Conservation (phyloP, 2,329 filamentous ascomycete genomes). For the Botrytis tulipae region DNA sequence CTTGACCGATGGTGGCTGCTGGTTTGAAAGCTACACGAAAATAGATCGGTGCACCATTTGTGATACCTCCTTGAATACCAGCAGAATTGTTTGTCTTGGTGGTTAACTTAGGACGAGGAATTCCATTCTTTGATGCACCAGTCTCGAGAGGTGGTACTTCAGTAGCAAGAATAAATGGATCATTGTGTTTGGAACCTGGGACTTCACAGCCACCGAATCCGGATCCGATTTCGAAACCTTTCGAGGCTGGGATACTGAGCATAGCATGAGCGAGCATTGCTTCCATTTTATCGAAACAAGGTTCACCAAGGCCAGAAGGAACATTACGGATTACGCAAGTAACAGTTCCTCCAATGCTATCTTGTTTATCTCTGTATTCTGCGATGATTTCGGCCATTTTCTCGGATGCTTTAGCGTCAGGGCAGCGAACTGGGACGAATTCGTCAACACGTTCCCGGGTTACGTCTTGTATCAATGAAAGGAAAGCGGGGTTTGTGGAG, state of each 20-base stretch:
- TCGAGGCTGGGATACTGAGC: conserved; percentile 91
- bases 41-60: conserved; percentile 90
- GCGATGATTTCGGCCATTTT: conserved; percentile 80
- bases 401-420: conserved; percentile 59
- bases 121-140: conserved; percentile 45
- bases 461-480: conserved; percentile 69
- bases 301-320: conserved; percentile 85
- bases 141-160: conserved; percentile 45
- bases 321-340: conserved; percentile 89
- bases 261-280: conserved; percentile 89
- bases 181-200: conserved; percentile 87
- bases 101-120: conserved; percentile 61
- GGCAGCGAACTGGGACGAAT: conserved; percentile 85
- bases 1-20: conserved; percentile 86
- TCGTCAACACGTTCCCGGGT: conserved; percentile 75
- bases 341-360: conserved; percentile 92
- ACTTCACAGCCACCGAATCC: conserved; percentile 87
- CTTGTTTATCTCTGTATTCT: conserved; percentile 71
- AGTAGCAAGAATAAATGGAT: conserved; percentile 67
- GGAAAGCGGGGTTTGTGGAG: conserved; percentile 75
- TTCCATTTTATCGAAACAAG: conserved; percentile 93
- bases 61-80: conserved; percentile 92
- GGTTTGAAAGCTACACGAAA: conserved; percentile 96
- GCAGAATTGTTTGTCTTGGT: conserved; percentile 95
- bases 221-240: conserved; percentile 93